phyloP scores from a whole-genome alignment of 83 land plant genomes.

The Diphasiastrum complanatum region DNA sequence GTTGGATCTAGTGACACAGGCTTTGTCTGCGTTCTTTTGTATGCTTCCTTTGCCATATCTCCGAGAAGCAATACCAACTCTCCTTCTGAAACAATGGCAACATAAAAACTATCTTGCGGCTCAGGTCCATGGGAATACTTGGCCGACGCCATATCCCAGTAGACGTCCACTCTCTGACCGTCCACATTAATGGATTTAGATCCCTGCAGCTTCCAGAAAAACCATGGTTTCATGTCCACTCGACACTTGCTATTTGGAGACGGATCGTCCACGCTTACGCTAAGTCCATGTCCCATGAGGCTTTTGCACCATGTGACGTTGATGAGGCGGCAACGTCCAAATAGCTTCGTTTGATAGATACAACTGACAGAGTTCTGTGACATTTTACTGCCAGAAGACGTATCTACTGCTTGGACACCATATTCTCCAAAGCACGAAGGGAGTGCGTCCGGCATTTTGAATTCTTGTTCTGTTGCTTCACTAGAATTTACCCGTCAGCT shows the following conservation, averaged over 20 bases:
- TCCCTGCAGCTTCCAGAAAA: slow-evolving; percentile 18
- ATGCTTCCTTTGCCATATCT: slow-evolving; percentile 3
- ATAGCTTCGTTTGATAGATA: slow-evolving; percentile 49
- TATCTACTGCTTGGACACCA: slow-evolving; percentile 11
- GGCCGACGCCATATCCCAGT: not conserved
- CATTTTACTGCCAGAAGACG: slow-evolving; percentile 19
- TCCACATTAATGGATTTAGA: not conserved
- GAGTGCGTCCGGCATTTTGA: too few relatives aligned
- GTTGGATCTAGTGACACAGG: not conserved
- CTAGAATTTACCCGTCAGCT: too few relatives aligned
- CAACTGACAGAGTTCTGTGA: slow-evolving; percentile 52
- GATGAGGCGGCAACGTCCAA: slow-evolving; percentile 44
- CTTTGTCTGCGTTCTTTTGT: slow-evolving; percentile 7
- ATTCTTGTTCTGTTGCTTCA: too few relatives aligned
- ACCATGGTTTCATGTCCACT: slow-evolving; percentile 20
- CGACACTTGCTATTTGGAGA: not conserved
- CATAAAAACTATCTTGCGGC: slow-evolving; percentile 2
- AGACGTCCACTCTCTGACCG: slow-evolving; percentile 10
- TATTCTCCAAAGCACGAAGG: slow-evolving; percentile 19
- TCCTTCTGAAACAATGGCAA: not conserved
- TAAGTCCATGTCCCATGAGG: slow-evolving; percentile 48
- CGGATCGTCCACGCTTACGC: slow-evolving; percentile 24
- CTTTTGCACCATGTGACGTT: slow-evolving; percentile 73
- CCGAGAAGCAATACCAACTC: slow-evolving; percentile 2
- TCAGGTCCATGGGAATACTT: slow-evolving; percentile 1